Percentiles rank a stretch among this genome's conserved stretches.
Evolutionary conservation across 345 rosid genomes (phyloP).

Genomic region (Noccaea bulbosa): DNA sequence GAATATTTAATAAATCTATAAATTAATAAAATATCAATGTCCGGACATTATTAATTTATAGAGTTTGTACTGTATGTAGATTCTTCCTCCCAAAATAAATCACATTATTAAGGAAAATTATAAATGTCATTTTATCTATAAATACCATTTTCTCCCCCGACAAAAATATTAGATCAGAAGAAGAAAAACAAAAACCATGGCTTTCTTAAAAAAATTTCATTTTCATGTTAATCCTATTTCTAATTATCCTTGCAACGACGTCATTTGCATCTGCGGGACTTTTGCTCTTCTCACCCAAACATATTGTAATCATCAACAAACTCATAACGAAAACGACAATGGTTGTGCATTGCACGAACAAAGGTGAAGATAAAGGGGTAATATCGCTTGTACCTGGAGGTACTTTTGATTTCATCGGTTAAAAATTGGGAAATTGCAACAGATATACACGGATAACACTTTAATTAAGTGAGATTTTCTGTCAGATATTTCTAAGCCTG

Average conservation of each 20-base stretch:
- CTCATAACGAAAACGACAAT: neutral
- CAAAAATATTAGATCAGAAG: neutral
- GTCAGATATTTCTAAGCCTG: too few species aligned
- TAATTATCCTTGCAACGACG: neutral
- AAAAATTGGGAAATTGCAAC: too few species aligned
- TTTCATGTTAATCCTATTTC: neutral
- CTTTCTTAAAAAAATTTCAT: neutral
- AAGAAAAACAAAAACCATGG: neutral
- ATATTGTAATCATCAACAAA: constrained; percentile 16
- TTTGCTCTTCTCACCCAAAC: constrained; percentile 7
- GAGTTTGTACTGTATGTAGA: too few species aligned
- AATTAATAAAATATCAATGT: too few species aligned
- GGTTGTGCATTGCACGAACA: constrained; percentile 16
- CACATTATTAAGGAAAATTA: too few species aligned
- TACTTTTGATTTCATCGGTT: constrained; percentile 25
- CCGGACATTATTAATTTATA: too few species aligned
- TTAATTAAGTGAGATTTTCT: too few species aligned
- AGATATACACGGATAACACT: too few species aligned
- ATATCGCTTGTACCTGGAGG: neutral
- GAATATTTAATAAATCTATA: too few species aligned
- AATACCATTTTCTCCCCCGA: neutral
- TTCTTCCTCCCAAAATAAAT: too few species aligned
- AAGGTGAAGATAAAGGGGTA: constrained; percentile 1
- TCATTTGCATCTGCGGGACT: neutral
- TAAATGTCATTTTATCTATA: neutral